Conservation (phyloP, 164 flowering plant genomes). For the Santalum album region DNA sequence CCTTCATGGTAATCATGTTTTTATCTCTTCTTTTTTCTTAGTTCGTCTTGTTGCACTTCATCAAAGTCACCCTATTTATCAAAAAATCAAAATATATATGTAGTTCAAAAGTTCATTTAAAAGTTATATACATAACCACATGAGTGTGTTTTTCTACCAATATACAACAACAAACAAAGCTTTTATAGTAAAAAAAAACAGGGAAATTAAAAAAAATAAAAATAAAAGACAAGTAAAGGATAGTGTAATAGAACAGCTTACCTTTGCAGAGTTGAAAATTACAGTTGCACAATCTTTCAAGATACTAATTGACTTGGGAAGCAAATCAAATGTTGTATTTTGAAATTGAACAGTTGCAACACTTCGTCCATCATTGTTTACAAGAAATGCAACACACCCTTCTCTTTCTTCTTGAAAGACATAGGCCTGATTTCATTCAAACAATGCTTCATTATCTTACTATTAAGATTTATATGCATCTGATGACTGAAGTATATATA, state of each 20-base stretch:
- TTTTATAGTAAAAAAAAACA: no score
- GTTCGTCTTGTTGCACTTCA: no score
- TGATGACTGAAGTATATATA: neutral
- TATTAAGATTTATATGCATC: neutral
- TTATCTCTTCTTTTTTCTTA: no score
- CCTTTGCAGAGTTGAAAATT: constrained; percentile 32
- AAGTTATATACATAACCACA: no score
- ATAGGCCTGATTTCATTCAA: constrained; percentile 18
- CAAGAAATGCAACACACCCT: constrained; percentile 35
- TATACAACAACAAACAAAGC: no score
- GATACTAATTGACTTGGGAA: constrained; percentile 29
- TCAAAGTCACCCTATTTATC: no score
- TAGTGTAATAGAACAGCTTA: constrained; percentile 4
- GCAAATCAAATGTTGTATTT: constrained; percentile 16
- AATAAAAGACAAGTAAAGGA: no score
- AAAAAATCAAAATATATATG: no score
- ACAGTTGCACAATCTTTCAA: constrained; percentile 20
- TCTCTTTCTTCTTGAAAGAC: constrained; percentile 21
- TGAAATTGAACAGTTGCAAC: constrained; percentile 18
- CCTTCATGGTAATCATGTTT: no score
- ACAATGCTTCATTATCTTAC: neutral
- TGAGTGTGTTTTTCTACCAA: no score
- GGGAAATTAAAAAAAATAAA: no score
- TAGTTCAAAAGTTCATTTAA: no score
- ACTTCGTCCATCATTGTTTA: constrained; percentile 16